Evolutionary conservation across 139 green algal species (phyloP), one percentile per base, ranked within the genome.

Genomic region (Edaphochlamys debaryana): DNA sequence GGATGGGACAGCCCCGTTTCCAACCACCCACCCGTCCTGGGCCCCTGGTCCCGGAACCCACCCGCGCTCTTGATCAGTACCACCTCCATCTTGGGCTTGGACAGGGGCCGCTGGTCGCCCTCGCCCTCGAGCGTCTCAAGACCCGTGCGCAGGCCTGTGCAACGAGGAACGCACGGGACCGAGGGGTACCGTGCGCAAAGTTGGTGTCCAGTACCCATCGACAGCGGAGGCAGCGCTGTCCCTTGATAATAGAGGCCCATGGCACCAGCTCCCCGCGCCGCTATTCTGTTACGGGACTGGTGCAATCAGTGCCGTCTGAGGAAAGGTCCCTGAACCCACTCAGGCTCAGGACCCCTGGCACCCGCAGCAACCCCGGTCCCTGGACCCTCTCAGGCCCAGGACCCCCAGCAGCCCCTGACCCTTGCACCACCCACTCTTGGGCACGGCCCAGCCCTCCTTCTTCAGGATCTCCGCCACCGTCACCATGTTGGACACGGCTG

Each of bases 401-500:
- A 62, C 52, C 17, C 4, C 52, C 52, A 20, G 52, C 29, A 27
- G 52, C 4, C 13, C 52, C 9, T 62, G 17, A 4, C 52, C 9
- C 20, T 20, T 15, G 17, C 48, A 23, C 11, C 48, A 67, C 86
- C 78, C 67, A 90, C 86, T 89, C 82, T 92, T 94, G 69, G 96
- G 90, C 13, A 93, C 83, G 19, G 87, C 95, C 52, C 96, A 84
- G 17, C 86, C 87, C n/a, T 94, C 89, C 69, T 93, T 95, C 79
- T 98, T 98, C 4, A 98, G 87, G 38, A 98, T 97, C 78, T 98
- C 95, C 23, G 93, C 90, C 17, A 98, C 90, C 3, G 95, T 97
- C 2, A 98, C 95, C 86, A 96, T 91, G 32, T 92, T 94, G 37
- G 94, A 93, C 34, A 97, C 92, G 2, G 95, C 75, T 82, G 75